These are phyloP conservation scores for Populus trichocarpa DNA, from an alignment of 441 rosid genomes.

Conservation along the genomic window DNA sequence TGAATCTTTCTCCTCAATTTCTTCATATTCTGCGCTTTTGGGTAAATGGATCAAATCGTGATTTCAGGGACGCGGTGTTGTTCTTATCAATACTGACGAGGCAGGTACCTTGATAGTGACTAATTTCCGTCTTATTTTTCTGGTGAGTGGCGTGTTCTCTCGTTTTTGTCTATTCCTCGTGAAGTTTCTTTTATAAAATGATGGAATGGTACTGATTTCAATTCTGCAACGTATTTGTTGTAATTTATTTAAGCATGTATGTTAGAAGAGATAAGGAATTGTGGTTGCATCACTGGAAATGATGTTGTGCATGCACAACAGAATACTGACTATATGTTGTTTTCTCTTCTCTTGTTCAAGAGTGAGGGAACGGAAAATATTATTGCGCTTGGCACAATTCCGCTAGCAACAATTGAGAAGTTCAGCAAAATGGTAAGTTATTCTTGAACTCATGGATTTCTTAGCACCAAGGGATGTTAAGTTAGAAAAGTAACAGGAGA, in stretches of 20 bases:
- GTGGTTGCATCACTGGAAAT: neutral
- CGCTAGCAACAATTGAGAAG: conserved; percentile 86
- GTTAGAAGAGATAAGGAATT: neutral
- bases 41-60: conserved; percentile 9
- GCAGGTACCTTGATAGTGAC: conserved; percentile 86
- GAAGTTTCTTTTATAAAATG: neutral
- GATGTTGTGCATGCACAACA: neutral
- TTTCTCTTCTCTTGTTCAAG: conserved; percentile 39
- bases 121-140: conserved; percentile 82
- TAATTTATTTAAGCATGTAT: neutral
- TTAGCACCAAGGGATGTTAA: neutral
- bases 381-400: conserved; percentile 81
- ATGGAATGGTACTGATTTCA: neutral
- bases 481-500: too few relatives aligned
- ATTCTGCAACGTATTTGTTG: too few relatives aligned
- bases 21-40: neutral
- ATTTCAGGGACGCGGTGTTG: conserved; percentile 75
- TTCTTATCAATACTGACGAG: conserved; percentile 74
- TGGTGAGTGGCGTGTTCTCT: conserved; percentile 48
- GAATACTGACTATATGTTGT: neutral
- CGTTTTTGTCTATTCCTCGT: neutral
- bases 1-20: neutral
- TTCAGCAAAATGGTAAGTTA: conserved; percentile 71
- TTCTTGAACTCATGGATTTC: conserved; percentile 6
- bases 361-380: conserved; percentile 77